Evolutionary conservation across 2,329 filamentous ascomycete species (phyloP).

Genomic region (Phoma herbarum): DNA sequence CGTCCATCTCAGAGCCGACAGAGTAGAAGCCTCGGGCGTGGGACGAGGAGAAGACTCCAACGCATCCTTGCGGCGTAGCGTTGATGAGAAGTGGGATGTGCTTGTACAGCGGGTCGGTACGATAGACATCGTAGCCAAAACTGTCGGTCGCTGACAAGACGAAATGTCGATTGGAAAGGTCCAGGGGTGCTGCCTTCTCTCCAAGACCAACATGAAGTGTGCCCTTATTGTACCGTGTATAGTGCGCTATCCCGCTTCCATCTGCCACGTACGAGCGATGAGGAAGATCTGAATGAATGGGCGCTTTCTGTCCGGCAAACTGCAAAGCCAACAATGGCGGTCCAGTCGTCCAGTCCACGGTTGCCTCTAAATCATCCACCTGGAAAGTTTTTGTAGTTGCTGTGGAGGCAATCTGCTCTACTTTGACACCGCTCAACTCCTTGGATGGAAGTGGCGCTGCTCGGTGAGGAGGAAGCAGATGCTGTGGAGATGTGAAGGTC

Average conservation of each 20-base stretch:
- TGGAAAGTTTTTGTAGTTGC: constrained; percentile 55
- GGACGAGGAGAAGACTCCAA: constrained; percentile 73
- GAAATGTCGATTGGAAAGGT: constrained; percentile 72
- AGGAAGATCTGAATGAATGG: constrained; percentile 69
- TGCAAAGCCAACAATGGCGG: constrained; percentile 66
- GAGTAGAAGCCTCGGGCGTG: constrained; percentile 71
- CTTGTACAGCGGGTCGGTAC: constrained; percentile 78
- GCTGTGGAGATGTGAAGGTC: constrained; percentile 68
- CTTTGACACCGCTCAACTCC: constrained; percentile 45
- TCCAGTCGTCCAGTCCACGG: constrained; percentile 66
- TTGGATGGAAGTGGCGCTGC: constrained; percentile 61
- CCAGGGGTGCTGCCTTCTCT: constrained; percentile 77
- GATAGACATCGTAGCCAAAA: constrained; percentile 76
- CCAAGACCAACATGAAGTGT: constrained; percentile 75
- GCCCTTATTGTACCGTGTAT: constrained; percentile 68
- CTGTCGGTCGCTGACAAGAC: constrained; percentile 73
- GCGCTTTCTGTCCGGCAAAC: constrained; percentile 59
- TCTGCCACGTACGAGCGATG: constrained; percentile 73
- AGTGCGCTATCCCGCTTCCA: constrained; percentile 69
- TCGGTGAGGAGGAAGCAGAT: constrained; percentile 72
- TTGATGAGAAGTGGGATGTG: constrained; percentile 78
- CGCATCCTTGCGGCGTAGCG: constrained; percentile 68
- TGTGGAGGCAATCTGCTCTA: constrained; percentile 33
- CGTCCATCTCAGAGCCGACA: constrained; percentile 76
- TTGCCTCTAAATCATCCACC: constrained; percentile 61